Percentiles rank a stretch among this genome's conserved stretches.
Conservation (phyloP, 192 early-diverging fungal genomes). For the Gigaspora rosea region DNA sequence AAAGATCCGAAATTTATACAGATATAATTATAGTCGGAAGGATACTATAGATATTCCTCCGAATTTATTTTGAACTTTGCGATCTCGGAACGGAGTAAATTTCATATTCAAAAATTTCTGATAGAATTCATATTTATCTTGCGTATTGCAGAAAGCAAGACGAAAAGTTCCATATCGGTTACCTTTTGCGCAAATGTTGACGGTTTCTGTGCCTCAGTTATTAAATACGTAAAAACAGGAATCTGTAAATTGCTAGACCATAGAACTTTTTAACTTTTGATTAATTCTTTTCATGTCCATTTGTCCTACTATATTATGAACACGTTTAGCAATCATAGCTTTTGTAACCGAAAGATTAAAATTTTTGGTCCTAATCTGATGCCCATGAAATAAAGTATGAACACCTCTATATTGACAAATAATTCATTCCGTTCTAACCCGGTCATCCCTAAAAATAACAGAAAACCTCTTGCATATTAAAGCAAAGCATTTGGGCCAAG, state of each 20-base stretch:
- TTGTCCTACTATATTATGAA: neutral
- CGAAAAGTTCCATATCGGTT: conserved; percentile 27
- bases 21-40: too few relatives aligned
- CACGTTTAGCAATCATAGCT: neutral
- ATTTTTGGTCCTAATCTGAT: neutral
- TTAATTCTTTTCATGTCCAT: neutral
- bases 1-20: too few relatives aligned
- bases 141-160: neutral
- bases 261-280: neutral
- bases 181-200: neutral
- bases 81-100: too few relatives aligned
- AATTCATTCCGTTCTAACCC: too few relatives aligned
- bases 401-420: neutral
- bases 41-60: too few relatives aligned
- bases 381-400: conserved; percentile 9
- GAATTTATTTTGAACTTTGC: too few relatives aligned
- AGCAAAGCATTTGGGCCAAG: neutral
- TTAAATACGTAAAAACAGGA: neutral
- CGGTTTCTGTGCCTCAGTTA: neutral
- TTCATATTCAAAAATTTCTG: too few relatives aligned
- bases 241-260: conserved; percentile 8
- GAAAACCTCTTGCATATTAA: too few relatives aligned
- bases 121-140: too few relatives aligned
- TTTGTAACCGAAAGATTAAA: neutral
- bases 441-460: too few relatives aligned